A percentile compares a stretch with the other conserved stretches of the same genome.
Evolutionary conservation across 2,329 filamentous ascomycete genomes (phyloP).

Genomic region (Cordyceps farinosa): DNA sequence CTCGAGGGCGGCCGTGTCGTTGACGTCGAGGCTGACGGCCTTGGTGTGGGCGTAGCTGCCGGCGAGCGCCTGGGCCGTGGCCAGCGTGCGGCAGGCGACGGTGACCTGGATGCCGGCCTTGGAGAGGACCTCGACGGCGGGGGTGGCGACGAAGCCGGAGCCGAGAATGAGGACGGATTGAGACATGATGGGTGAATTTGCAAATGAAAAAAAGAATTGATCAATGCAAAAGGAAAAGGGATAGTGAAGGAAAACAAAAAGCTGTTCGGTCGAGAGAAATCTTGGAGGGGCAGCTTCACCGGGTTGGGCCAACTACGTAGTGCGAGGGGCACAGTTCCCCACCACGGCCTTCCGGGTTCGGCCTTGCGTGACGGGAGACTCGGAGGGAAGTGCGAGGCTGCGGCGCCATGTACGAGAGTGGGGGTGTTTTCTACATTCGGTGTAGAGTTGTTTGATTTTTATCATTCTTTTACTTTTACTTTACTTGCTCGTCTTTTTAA

Average conservation of each 20-base stretch:
- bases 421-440: no score
- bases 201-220: not conserved
- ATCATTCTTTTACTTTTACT: no score
- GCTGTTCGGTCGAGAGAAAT: not conserved
- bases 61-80: constrained; percentile 70
- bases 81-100: constrained; percentile 72
- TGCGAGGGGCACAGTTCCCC: constrained; percentile 14
- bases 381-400: constrained; percentile 10
- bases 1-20: constrained; percentile 71
- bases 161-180: constrained; percentile 17
- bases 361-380: not conserved
- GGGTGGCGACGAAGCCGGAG: constrained; percentile 18
- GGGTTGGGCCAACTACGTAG: not conserved
- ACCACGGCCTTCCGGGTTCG: constrained; percentile 12
- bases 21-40: constrained; percentile 82
- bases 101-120: constrained; percentile 15
- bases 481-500: no score
- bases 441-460: no score
- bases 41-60: constrained; percentile 68
- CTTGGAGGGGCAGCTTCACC: constrained; percentile 3
- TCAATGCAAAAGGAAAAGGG: not conserved
- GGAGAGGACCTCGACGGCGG: constrained; percentile 18
- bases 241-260: not conserved
- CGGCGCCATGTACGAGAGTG: no score
- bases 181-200: constrained; percentile 5